Percentiles rank a stretch among this genome's conserved stretches.
These are phyloP conservation scores for Pseudophaeomoniella oleicola DNA, from an alignment of 2,329 filamentous ascomycete species.

Conservation along the genomic window DNA sequence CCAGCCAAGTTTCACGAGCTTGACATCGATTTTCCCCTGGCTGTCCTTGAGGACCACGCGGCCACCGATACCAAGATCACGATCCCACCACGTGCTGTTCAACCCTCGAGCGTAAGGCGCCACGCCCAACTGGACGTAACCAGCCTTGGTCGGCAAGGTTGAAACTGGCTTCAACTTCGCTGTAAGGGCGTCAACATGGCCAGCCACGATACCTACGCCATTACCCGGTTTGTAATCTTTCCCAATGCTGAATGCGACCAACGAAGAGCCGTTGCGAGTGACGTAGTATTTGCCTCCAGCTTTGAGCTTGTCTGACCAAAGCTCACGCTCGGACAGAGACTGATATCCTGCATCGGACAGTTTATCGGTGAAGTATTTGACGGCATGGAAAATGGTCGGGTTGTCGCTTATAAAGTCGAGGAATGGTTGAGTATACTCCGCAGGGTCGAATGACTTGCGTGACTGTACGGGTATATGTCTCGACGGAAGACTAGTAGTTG, in stretches of 20 bases:
- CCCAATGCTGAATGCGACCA: constrained; percentile 77
- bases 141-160: constrained; percentile 66
- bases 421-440: constrained; percentile 68
- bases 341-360: constrained; percentile 59
- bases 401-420: constrained; percentile 77
- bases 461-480: constrained; percentile 8
- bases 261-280: constrained; percentile 68
- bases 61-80: constrained; percentile 81
- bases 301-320: constrained; percentile 59
- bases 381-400: constrained; percentile 85
- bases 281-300: constrained; percentile 80
- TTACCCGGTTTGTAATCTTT: constrained; percentile 69
- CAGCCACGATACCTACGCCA: constrained; percentile 75
- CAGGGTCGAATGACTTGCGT: constrained; percentile 20
- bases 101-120: constrained; percentile 83
- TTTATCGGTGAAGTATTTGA: constrained; percentile 61
- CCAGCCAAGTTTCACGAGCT: constrained; percentile 84
- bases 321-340: constrained; percentile 60
- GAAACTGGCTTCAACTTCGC: constrained; percentile 85
- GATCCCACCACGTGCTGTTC: constrained; percentile 91
- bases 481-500: constrained; percentile 2
- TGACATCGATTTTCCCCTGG: constrained; percentile 61
- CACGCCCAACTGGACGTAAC: constrained; percentile 78
- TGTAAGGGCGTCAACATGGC: constrained; percentile 85
- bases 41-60: constrained; percentile 69